Evolutionary conservation across 495 filamentous ascomycete species (phyloP).

Genomic region (Cenococcum geophilum): DNA sequence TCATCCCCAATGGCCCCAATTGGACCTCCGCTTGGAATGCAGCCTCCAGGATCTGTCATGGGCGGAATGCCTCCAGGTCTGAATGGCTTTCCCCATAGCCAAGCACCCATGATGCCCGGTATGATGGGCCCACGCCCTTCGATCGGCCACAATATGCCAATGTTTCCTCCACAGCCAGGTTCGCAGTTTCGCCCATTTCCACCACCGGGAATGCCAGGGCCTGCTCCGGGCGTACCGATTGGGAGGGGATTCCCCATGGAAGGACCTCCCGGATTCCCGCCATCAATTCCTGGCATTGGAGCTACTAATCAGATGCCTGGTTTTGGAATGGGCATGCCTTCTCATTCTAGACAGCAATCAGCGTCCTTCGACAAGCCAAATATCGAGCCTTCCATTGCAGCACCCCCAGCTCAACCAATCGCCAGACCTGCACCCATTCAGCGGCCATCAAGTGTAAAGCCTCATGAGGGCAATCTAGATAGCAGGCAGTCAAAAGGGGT

Average conservation of each 20-base stretch:
- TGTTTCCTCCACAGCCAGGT: conserved; percentile 42
- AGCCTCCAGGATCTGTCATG: conserved; percentile 48
- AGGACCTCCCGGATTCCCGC: conserved; percentile 50
- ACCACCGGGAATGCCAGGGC: conserved; percentile 52
- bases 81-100: conserved; percentile 33
- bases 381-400: conserved; percentile 8
- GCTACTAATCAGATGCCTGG: conserved; percentile 27
- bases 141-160: conserved; percentile 25
- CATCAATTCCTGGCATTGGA: conserved; percentile 36
- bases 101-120: conserved; percentile 32
- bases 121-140: conserved; percentile 34
- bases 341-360: conserved; percentile 57
- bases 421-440: conserved; percentile 81
- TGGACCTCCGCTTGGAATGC: conserved; percentile 45
- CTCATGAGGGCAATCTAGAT: conserved; percentile 46
- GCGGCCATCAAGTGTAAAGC: conserved; percentile 72
- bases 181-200: conserved; percentile 47
- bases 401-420: conserved; percentile 55
- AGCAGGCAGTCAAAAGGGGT: conserved; percentile 33
- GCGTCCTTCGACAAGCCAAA: conserved; percentile 50
- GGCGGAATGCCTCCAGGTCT: conserved; percentile 34
- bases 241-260: conserved; percentile 61
- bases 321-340: conserved; percentile 38
- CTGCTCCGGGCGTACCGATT: conserved; percentile 48
- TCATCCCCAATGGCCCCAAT: conserved; percentile 48